Evolutionary conservation across 2,329 filamentous ascomycete genomes (phyloP), one percentile per base, ranked within the genome.

Genomic region (Pseudogymnoascus sp.): DNA sequence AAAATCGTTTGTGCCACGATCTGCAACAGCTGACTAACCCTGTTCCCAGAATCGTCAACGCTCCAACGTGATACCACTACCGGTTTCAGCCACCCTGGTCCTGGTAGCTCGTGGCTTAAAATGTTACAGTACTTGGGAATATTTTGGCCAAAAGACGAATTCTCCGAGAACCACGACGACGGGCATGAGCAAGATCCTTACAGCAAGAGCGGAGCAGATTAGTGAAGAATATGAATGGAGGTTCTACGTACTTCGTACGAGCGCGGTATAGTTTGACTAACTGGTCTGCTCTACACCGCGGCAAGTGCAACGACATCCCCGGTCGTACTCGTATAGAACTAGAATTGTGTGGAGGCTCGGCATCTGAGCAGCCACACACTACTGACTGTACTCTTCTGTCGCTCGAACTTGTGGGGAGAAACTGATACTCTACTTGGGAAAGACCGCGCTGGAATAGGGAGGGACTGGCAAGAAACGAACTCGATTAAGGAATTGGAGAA

Each of bases 41-140:
- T 33, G 28, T 12, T 53, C 25, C n/a, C 47, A 53, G 47, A 53
- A 12, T 53, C n/a, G 30, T 53, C 5, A 2, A 11, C 15, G 28
- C 12, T 53, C 25, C 33, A 28, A 53, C 25, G 25, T 53, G 47
- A 53, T 18, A 53, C 47, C 28, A 33, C 25, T 6, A 53, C 22
- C 18, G 25, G 47, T 53, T 53, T 53, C 47, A 53, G 47, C 47
- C 47, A 53, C 47, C n/a, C 9, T 53, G 25, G n/a, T 53, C n/a
- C 9, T 53, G 25, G n/a, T 53, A 53, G 47, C 47, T 12, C 47
- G 47, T 53, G 47, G 47, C 47, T 53, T 53, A 14, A 53, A 33
- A 53, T 53, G 28, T 18, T 53, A 30, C 28, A 30, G 18, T 30
- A 53, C 47, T n/a, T 30, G 47, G 28, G 25, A 33, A 53, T 33